Conservation (phyloP, 768 basidiomycete genomes). For the Kwoniella dejecticola region DNA sequence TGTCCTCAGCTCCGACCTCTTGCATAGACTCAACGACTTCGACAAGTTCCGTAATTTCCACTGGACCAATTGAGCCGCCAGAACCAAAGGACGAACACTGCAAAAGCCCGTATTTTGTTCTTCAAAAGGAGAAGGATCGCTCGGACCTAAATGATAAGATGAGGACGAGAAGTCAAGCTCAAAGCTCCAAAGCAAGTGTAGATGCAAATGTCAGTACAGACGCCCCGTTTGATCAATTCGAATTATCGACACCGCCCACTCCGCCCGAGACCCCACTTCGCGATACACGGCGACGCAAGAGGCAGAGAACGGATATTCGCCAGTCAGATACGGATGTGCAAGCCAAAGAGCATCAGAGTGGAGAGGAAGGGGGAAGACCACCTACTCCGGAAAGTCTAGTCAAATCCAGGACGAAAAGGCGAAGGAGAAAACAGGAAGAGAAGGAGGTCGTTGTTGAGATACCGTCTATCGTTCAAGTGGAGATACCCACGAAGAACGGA, state of each 20-base stretch:
- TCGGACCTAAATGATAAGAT: neutral
- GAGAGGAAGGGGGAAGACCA: neutral
- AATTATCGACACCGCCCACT: neutral
- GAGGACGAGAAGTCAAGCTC: slow-evolving; percentile 3
- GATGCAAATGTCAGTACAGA: neutral
- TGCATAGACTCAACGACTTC: too few species aligned
- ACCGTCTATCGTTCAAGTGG: neutral
- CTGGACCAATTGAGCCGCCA: too few species aligned
- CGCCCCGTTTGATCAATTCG: neutral
- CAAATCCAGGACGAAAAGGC: neutral
- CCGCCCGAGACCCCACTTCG: neutral
- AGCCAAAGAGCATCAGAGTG: too few species aligned
- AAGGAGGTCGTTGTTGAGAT: slow-evolving; percentile 13
- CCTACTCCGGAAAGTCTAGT: slow-evolving; percentile 16
- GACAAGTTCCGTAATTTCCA: too few species aligned
- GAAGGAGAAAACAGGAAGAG: neutral
- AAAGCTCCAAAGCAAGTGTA: neutral
- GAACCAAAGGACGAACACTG: too few species aligned
- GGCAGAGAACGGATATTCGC: too few species aligned
- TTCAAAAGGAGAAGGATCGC: neutral
- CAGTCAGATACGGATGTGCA: too few species aligned
- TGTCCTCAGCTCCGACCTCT: too few species aligned
- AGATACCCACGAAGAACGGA: neutral
- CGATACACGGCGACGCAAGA: too few species aligned
- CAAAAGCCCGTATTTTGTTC: too few species aligned